Conservation (phyloP, 2,329 filamentous ascomycete genomes). For the Paramyrothecium roridum region DNA sequence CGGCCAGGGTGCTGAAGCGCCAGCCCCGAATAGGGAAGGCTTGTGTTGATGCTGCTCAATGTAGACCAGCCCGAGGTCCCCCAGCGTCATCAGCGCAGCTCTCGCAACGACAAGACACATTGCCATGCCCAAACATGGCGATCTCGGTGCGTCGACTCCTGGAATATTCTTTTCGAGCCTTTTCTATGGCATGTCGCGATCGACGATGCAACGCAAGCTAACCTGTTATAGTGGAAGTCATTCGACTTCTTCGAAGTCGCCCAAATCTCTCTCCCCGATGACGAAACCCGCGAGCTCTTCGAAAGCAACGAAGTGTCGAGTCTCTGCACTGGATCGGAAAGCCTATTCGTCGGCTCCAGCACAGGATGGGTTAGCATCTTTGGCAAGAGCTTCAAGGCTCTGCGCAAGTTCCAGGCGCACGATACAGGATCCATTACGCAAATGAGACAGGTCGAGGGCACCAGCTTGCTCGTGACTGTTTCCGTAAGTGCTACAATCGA, state of each 20-base stretch:
- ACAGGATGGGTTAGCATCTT: conserved; percentile 87
- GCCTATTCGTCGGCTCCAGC: conserved; percentile 81
- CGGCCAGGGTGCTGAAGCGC: not conserved
- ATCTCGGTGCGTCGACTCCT: conserved; percentile 24
- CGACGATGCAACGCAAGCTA: not conserved
- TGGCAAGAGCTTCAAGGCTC: conserved; percentile 80
- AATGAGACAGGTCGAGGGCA: conserved; percentile 88
- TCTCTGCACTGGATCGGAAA: conserved; percentile 82
- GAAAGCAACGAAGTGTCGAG: conserved; percentile 80
- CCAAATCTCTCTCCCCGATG: conserved; percentile 75
- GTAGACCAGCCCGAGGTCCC: not conserved
- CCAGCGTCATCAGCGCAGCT: conserved; percentile 1
- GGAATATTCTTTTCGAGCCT: not conserved
- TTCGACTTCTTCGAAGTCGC: conserved; percentile 99
- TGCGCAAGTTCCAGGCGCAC: conserved; percentile 84
- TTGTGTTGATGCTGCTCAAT: not conserved
- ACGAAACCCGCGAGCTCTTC: conserved; percentile 74
- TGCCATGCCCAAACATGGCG: conserved; percentile 28
- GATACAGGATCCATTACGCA: conserved; percentile 79
- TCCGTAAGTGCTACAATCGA: conserved; percentile 41
- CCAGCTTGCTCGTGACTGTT: conserved; percentile 79
- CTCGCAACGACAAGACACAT: conserved; percentile 4
- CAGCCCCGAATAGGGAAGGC: not conserved
- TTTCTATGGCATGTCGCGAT: not conserved
- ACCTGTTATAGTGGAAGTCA: conserved; percentile 76